A percentile compares a stretch with the other conserved stretches of the same genome.
Evolutionary conservation across 345 rosid genomes (phyloP).

Genomic region (Iberis pinnata): DNA sequence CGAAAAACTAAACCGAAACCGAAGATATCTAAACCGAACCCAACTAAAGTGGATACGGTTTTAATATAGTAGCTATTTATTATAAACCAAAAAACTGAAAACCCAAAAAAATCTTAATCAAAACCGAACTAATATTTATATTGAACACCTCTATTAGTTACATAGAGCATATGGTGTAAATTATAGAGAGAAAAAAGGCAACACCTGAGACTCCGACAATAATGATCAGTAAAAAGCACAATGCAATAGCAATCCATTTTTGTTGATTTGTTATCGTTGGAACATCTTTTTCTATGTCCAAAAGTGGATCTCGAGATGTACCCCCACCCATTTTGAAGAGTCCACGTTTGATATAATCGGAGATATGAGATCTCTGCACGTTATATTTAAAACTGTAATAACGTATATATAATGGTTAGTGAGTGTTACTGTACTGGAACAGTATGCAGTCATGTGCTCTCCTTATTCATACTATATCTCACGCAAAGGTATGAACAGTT

Average conservation of each 20-base stretch:
- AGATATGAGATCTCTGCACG: constrained; percentile 14
- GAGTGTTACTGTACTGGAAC: neutral
- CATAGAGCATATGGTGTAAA: too few relatives aligned
- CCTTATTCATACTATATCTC: too few relatives aligned
- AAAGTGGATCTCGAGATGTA: constrained; percentile 2
- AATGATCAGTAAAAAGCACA: neutral
- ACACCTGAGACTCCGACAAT: constrained; percentile 8
- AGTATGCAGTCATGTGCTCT: neutral
- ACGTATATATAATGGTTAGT: neutral
- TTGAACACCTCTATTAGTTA: too few relatives aligned
- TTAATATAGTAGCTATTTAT: too few relatives aligned
- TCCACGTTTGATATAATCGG: neutral
- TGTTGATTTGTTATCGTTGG: neutral
- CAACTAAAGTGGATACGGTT: too few relatives aligned
- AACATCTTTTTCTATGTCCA: constrained; percentile 7
- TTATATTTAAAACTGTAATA: neutral
- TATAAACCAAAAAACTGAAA: too few relatives aligned
- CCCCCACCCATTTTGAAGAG: neutral
- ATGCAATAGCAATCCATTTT: neutral
- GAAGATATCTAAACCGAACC: too few relatives aligned
- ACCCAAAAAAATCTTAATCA: too few relatives aligned
- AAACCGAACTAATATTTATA: too few relatives aligned
- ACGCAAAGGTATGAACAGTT: too few relatives aligned
- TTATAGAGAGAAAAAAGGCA: neutral
- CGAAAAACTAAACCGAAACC: too few relatives aligned